Evolutionary conservation across 2,329 filamentous ascomycete species (phyloP).

Genomic region (Grosmannia clavigera): DNA sequence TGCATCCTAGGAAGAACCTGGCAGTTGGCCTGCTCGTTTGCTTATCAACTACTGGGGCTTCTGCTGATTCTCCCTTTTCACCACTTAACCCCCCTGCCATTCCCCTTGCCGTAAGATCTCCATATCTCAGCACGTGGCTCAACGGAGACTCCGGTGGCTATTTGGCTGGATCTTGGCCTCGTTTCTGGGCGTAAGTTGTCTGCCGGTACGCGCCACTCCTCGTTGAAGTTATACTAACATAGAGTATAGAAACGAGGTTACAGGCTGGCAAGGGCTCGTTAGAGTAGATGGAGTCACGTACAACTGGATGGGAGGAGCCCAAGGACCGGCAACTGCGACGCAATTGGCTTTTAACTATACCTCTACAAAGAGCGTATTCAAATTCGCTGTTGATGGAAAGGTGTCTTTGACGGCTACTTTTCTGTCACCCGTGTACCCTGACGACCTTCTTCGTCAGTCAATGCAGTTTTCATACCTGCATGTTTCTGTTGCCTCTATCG

Average conservation of each 20-base stretch:
- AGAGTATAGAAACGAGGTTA: conserved; percentile 33
- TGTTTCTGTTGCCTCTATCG: conserved; percentile 47
- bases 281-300: conserved; percentile 52
- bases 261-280: conserved; percentile 57
- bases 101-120: conserved; percentile 61
- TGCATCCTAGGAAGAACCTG: neutral
- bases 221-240: neutral
- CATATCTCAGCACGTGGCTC: conserved; percentile 63
- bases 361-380: conserved; percentile 59
- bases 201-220: neutral
- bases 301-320: conserved; percentile 54
- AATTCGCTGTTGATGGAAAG: conserved; percentile 47
- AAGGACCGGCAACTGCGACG: conserved; percentile 35
- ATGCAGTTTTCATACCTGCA: conserved; percentile 59
- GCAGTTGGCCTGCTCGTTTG: neutral
- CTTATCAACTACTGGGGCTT: neutral
- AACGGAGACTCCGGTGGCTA: conserved; percentile 50
- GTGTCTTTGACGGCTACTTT: conserved; percentile 58
- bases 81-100: conserved; percentile 22
- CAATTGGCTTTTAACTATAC: conserved; percentile 59
- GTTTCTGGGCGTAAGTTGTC: conserved; percentile 52
- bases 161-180: conserved; percentile 56
- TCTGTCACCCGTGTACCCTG: conserved; percentile 54
- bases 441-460: conserved; percentile 55
- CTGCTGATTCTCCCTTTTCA: conserved; percentile 14